Percentiles rank a stretch among this genome's conserved stretches.
phyloP scores from a whole-genome alignment of 1,139 yeast species.

The Lodderomyces metapsilosis region DNA sequence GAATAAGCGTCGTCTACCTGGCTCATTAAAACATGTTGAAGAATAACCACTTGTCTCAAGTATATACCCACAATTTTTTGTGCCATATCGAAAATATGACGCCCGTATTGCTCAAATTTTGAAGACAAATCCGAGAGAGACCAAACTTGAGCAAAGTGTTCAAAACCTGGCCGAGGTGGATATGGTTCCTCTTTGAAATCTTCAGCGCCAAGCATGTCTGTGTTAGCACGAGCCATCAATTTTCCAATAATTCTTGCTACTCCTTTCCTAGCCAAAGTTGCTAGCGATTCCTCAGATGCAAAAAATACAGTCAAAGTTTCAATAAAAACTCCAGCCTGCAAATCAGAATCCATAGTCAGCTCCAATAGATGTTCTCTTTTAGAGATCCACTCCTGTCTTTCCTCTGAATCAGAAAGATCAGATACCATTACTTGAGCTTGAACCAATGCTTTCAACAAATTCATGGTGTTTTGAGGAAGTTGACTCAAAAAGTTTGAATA shows the following conservation, averaged over 20 bases:
- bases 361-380: constrained; percentile 16
- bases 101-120: neutral
- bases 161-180: neutral
- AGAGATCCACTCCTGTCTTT: neutral
- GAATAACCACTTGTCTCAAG: constrained; percentile 36
- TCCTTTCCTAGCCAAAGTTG: constrained; percentile 31
- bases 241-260: constrained; percentile 19
- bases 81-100: constrained; percentile 23
- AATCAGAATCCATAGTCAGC: constrained; percentile 19
- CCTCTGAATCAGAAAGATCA: neutral
- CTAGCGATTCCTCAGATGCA: constrained; percentile 45
- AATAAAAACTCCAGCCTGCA: constrained; percentile 30
- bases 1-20: constrained; percentile 24
- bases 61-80: constrained; percentile 34
- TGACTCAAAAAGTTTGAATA: constrained; percentile 33
- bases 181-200: too few species aligned
- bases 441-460: constrained; percentile 37
- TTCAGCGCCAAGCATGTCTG: neutral
- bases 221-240: neutral
- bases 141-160: neutral
- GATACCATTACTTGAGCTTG: constrained; percentile 13
- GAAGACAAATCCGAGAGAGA: neutral
- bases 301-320: constrained; percentile 31
- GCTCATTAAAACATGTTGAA: constrained; percentile 34
- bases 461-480: constrained; percentile 32